Base-by-base conservation (phyloP, 179 eudicot species). In the Carnegiea gigantea region DNA sequence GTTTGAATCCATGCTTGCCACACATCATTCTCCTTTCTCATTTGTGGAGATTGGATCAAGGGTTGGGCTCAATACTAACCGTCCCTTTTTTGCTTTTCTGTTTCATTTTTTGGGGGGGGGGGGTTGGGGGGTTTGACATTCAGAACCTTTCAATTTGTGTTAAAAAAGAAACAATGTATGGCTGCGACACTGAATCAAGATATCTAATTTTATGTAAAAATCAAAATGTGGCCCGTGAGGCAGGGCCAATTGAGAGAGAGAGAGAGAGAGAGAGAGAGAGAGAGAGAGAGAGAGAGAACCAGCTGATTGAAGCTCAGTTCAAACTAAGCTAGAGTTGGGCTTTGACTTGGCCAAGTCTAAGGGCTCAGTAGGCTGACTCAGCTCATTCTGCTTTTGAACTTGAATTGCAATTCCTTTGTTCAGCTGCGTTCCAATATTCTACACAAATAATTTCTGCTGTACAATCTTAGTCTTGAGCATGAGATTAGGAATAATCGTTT, bases 351-450 rank as follows among this genome's bases (percentile, higher is more conserved):
- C n/a, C n/a, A 4, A 54, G 62, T 11, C 28, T 62, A 23, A 21
- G 28, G 3, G 68, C 30, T 23, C 6, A 23, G 44, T 36, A 18
- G 33, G 73, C 44, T 70, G 17, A 33, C 73, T 36, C 21, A 36
- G 44, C 44, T 14, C 73, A 68, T 68, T 68, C 21, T 68, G 73
- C 46, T 28, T 70, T 70, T 36, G 73, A 70, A 48, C 59, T 44
- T 23, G 77, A 23, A 48, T 43, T 20, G 51, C 51, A 20, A 36
- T 28, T 36, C n/a, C 77, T 49, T 49, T 26, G 36, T 74, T 46
- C 59, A 23, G 53, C 33, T 13, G 62, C 24, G 60, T 30, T 21
- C 65, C 40, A 28, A 36, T 36, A 76, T 76, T 26, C 2, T 24
- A 53, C 20, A 49, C 75, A 6, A 8, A 48, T 72, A 30, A 43